phyloP scores from a whole-genome alignment of 179 eudicot genomes.

The Beta macrorhiza region DNA sequence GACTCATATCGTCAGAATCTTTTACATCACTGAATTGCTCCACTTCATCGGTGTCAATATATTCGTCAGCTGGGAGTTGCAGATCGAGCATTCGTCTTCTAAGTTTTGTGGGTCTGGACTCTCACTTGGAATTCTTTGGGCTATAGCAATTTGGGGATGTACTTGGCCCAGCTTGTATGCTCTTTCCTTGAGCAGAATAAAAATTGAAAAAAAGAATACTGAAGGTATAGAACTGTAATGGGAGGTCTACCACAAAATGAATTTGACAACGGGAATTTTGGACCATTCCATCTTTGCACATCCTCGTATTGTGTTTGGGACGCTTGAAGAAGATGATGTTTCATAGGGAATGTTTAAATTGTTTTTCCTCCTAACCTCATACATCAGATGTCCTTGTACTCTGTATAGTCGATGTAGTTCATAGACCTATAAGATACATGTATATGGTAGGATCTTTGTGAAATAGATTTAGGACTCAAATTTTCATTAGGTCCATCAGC shows the following conservation, averaged over 20 bases:
- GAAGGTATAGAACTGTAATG: slow-evolving; percentile 42
- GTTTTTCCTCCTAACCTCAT: slow-evolving; percentile 33
- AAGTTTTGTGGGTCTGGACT: slow-evolving; percentile 67
- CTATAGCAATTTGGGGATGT: slow-evolving; percentile 47
- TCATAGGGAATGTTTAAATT: slow-evolving; percentile 40
- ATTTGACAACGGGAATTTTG: slow-evolving; percentile 45
- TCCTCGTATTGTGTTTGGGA: slow-evolving; percentile 55
- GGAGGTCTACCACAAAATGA: slow-evolving; percentile 42
- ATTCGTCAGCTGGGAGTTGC: slow-evolving; percentile 70
- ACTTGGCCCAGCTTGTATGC: slow-evolving; percentile 35
- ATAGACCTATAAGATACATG: slow-evolving; percentile 44
- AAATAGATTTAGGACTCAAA: background rate
- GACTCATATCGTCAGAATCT: slow-evolving; percentile 23
- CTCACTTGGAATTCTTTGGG: slow-evolving; percentile 61
- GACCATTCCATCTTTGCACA: slow-evolving; percentile 52
- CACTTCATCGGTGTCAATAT: slow-evolving; percentile 61
- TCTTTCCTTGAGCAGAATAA: slow-evolving; percentile 50
- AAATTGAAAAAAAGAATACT: slow-evolving; percentile 31
- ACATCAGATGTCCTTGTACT: slow-evolving; percentile 81
- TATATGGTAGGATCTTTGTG: background rate
- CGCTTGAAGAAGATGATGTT: slow-evolving; percentile 62
- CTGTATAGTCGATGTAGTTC: slow-evolving; percentile 87
- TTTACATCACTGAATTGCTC: slow-evolving; percentile 37
- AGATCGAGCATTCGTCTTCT: slow-evolving; percentile 76
- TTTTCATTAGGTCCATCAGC: too few relatives aligned